Evolutionary conservation across 352 stramenopile genomes (phyloP), one percentile per base, ranked within the genome.

Genomic region (Discostella stelligera): DNA sequence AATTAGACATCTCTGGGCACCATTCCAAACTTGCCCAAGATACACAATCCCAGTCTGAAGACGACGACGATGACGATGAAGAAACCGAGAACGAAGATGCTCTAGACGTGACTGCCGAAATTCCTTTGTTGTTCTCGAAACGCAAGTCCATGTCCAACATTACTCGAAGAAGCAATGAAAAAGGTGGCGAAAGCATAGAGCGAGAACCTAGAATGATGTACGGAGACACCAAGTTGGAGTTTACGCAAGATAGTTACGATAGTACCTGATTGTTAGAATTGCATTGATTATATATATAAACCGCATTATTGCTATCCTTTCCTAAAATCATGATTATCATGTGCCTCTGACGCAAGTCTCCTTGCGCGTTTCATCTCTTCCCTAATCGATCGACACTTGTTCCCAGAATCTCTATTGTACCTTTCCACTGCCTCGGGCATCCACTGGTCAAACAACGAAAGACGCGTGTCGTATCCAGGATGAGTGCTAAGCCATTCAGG

Each of bases 401-500:
- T 61, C 16, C 73, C 70, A 66, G 49, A 70, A 66, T 79, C 77
- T 21, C 18, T 48, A 64, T 84, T 67, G 41, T 69, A 86, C 8
- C 62, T 32, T 46, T 80, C 41, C 63, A 88, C 74, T 8, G 79
- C 82, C 25, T 72, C 62, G 13, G 82, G 84, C 65, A 91, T 68
- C 77, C 78, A 90, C n/a, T 82, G 44, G 63, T 89, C 77, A 53
- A 92, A 87, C 16, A 85, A 52, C 2, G 56, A 48, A 10, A 92
- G 59, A 13, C 84, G 56, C 44, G 72, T 79, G 21, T 88, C 74
- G 74, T 90, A 86, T 13, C 71, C 79, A 27, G 87, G 87, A 77
- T 92, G 87, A 13, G 87, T 92, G 10, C 82, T 90, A 10, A 90
- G 54, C 66, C 89, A 92, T 66, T 90, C 83, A 13, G 87, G 86